These are phyloP conservation scores for Mycena filopes DNA, from an alignment of 768 basidiomycete species.

Conservation along the genomic window DNA sequence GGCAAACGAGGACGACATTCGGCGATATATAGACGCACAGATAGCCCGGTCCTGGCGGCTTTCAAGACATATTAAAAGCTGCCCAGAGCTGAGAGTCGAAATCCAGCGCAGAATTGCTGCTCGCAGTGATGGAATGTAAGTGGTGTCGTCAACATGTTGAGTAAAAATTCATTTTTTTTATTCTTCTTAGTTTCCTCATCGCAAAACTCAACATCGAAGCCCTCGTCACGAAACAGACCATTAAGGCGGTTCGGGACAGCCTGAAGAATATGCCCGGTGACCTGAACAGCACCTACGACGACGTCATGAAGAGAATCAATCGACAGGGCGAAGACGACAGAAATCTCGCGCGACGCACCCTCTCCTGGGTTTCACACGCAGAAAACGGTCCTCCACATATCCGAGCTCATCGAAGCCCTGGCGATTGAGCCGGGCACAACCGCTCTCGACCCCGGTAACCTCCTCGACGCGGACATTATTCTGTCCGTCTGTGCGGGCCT, in stretches of 20 bases:
- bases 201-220: slow-evolving; percentile 10
- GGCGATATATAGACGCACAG: neutral
- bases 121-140: neutral
- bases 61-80: neutral
- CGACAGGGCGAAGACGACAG: neutral
- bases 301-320: neutral
- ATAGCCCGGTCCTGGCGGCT: neutral
- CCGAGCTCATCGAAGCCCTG: neutral
- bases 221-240: neutral
- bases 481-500: neutral
- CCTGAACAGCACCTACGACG: slow-evolving; percentile 1
- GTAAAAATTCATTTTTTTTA: neutral
- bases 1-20: slow-evolving; percentile 7
- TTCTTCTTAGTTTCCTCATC: neutral
- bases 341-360: neutral
- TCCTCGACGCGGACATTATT: neutral
- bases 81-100: neutral
- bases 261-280: neutral
- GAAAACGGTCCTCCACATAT: neutral
- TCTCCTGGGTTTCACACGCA: neutral
- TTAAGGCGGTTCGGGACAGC: neutral
- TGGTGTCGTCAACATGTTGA: neutral
- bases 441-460: too few species aligned
- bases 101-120: neutral
- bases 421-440: neutral